Evolutionary conservation across 768 basidiomycete genomes (phyloP), one percentile per base, ranked within the genome.

Genomic region (Lentinus tigrinus): DNA sequence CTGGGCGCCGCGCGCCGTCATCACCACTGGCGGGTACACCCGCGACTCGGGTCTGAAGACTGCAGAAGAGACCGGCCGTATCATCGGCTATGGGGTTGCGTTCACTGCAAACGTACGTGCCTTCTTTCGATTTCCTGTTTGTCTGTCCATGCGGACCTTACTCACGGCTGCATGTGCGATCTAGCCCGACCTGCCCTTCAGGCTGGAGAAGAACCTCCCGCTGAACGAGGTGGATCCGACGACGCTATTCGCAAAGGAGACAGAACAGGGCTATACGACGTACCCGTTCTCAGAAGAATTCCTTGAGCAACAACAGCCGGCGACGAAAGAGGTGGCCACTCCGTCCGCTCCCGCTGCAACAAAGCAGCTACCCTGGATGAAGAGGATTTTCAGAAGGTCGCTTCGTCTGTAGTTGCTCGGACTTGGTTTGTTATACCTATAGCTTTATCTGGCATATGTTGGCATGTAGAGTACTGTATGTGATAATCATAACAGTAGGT

Each of bases 181-280:
- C 39, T 57, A 81, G 78, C 79, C 79, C 19, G 79, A 81, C 63
- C 71, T 81, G 17, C 74, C 74, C 0, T 60, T 63, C 19, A 68
- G 78, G 2, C 56, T 79, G 19, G 54, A 67, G 62, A 65, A 73
- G 46, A 60, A 74, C 42, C 58, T 76, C 1, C 68, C 76, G 0
- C 64, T 79, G 3, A 74, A 66, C 24, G 44, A 56, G 8, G 74
- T 72, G 40, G 66, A 82, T 44, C 49, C 70, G 13, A 65, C 61
- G 11, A 80, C 78, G 4, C 81, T 78, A 63, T 81, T 78, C 56
- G 62, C 64, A 6, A 67, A 67, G 16, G 72, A 63, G 16, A 72
- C 70, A 31, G 42, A 63, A 3, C 52, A 56, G 24, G 72, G 72
- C 5, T 73, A 72, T 56, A 71, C 57, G 23, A 62, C 62, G 34